Percentiles rank a stretch among this genome's conserved stretches.
phyloP scores from a whole-genome alignment of 768 basidiomycete genomes.

The Boletus sp. region DNA sequence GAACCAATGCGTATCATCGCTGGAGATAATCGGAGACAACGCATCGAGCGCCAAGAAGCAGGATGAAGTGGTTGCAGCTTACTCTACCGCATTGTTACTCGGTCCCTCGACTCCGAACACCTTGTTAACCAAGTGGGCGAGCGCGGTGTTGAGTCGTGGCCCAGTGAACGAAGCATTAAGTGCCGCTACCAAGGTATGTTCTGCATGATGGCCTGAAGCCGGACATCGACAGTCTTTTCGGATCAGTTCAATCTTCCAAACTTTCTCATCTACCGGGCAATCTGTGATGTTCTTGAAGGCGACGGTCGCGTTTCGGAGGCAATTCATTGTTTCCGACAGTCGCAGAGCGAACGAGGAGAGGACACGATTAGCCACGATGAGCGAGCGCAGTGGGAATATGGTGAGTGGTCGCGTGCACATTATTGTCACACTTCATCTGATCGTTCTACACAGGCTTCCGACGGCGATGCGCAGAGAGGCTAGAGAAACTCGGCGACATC shows the following conservation, averaged over 20 bases:
- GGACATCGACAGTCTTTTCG: too few relatives aligned
- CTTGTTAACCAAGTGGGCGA: constrained; percentile 6
- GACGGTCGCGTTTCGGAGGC: neutral
- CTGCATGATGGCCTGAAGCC: too few relatives aligned
- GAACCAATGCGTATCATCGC: neutral
- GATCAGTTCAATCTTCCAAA: constrained; percentile 2
- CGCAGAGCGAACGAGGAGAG: neutral
- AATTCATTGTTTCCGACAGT: neutral
- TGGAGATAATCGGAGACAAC: neutral
- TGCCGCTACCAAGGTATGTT: too few relatives aligned
- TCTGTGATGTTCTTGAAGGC: constrained; percentile 4
- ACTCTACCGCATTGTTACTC: neutral
- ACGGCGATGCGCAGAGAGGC: neutral
- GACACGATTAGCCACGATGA: neutral
- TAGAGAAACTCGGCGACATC: neutral
- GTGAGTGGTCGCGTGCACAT: neutral
- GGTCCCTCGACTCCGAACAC: neutral
- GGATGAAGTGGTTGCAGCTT: neutral
- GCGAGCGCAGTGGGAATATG: neutral
- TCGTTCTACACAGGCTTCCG: neutral
- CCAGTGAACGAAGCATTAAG: neutral
- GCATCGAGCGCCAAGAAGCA: neutral
- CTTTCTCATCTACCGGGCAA: neutral
- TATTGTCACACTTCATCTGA: too few relatives aligned
- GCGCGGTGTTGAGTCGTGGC: neutral